Conservation (phyloP, 306 rosid genomes). For the Crataegus laevigata region DNA sequence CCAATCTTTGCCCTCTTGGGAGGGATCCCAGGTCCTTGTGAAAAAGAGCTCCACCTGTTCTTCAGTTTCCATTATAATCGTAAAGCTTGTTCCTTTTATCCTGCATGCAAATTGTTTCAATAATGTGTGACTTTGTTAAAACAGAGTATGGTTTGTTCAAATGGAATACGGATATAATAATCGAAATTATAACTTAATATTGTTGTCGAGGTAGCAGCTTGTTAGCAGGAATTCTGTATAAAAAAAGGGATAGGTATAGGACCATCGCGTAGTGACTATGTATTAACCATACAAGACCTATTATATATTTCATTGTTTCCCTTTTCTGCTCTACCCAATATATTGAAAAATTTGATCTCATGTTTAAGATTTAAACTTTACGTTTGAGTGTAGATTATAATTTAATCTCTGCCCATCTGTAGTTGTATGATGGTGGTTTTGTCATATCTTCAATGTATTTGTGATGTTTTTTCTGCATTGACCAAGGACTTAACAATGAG, state of each 20-base stretch:
- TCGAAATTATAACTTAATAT: too few relatives aligned
- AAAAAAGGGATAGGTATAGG: background rate
- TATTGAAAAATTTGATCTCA: too few relatives aligned
- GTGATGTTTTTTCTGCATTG: too few relatives aligned
- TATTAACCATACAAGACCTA: too few relatives aligned
- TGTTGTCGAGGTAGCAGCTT: background rate
- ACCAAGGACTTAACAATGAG: too few relatives aligned
- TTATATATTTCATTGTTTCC: background rate
- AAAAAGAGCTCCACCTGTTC: slow-evolving; percentile 84
- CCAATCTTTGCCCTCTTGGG: slow-evolving; percentile 27
- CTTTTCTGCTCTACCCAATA: background rate
- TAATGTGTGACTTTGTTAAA: background rate
- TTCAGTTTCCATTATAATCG: slow-evolving; percentile 59
- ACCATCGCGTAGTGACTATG: background rate
- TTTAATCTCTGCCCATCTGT: too few relatives aligned
- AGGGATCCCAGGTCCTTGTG: slow-evolving; percentile 62
- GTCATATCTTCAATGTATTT: too few relatives aligned
- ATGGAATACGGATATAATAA: too few relatives aligned
- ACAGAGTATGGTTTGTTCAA: background rate
- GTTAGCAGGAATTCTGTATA: too few relatives aligned
- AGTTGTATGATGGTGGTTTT: too few relatives aligned
- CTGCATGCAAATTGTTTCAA: slow-evolving; percentile 23
- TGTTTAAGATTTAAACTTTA: too few relatives aligned
- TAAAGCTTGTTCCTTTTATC: slow-evolving; percentile 51
- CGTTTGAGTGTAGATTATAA: too few relatives aligned